Percentiles rank a stretch among this genome's conserved stretches.
phyloP scores from a whole-genome alignment of 2,329 filamentous ascomycete genomes.

The Diaporthe vaccinii region DNA sequence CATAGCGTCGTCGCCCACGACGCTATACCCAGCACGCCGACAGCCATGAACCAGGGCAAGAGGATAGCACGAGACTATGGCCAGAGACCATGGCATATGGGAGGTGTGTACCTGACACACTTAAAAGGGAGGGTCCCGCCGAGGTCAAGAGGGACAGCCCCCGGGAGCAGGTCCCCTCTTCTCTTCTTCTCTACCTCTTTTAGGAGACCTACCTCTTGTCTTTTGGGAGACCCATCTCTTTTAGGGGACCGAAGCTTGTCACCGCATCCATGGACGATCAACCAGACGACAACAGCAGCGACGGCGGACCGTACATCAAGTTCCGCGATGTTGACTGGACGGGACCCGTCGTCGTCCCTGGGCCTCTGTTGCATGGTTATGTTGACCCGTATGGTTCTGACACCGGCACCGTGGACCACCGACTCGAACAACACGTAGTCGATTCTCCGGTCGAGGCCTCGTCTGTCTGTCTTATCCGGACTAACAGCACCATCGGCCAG shows the following conservation, averaged over 20 bases:
- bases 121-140: neutral
- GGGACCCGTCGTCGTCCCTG: neutral
- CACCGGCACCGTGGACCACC: neutral
- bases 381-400: no score
- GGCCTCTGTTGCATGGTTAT: neutral
- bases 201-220: neutral
- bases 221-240: neutral
- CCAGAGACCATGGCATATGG: neutral
- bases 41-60: neutral
- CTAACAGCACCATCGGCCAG: neutral
- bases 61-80: neutral
- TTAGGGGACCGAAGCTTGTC: neutral
- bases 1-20: neutral
- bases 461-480: neutral
- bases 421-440: no score
- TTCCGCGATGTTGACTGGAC: neutral
- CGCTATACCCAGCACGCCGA: neutral
- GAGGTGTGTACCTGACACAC: neutral
- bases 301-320: neutral
- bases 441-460: neutral
- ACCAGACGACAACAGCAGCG: neutral
- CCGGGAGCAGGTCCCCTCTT: neutral
- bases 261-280: neutral
- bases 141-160: neutral
- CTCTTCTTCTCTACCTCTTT: neutral